Evolutionary conservation across 2,329 filamentous ascomycete genomes (phyloP).

Genomic region (Verticillium longisporum): DNA sequence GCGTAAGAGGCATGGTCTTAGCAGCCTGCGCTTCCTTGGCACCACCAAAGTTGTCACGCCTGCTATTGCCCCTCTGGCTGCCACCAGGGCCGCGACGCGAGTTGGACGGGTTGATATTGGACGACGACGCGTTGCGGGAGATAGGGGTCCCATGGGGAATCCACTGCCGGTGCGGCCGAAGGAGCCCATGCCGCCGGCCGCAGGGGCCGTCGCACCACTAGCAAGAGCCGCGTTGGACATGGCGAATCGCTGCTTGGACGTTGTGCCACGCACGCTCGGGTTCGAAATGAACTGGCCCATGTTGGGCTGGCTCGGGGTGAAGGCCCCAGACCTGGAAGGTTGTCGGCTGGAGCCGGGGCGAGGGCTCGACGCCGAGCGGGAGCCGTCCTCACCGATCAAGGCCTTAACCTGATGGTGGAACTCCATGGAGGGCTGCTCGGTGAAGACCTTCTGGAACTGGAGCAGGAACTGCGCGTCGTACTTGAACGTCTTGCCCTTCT

Average conservation of each 20-base stretch:
- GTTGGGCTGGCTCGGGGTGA: constrained; percentile 29
- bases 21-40: constrained; percentile 64
- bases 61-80: constrained; percentile 57
- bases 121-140: constrained; percentile 57
- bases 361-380: constrained; percentile 56
- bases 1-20: constrained; percentile 88
- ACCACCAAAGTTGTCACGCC: constrained; percentile 47
- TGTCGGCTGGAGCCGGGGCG: constrained; percentile 46
- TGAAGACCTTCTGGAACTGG: constrained; percentile 94
- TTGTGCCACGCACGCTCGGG: constrained; percentile 54
- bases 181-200: constrained; percentile 32
- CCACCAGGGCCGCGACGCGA: constrained; percentile 57
- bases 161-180: constrained; percentile 16
- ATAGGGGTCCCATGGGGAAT: constrained; percentile 58
- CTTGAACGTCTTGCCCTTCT: constrained; percentile 79
- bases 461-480: constrained; percentile 94
- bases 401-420: constrained; percentile 88
- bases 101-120: constrained; percentile 54
- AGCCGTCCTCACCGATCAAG: constrained; percentile 72
- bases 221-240: constrained; percentile 47
- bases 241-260: constrained; percentile 68
- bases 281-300: constrained; percentile 65
- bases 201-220: constrained; percentile 7
- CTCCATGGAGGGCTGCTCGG: constrained; percentile 89
- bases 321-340: constrained; percentile 42